A percentile compares a stretch with the other conserved stretches of the same genome.
Conservation (phyloP, 2,329 filamentous ascomycete species). For the Colletotrichum godetiae region DNA sequence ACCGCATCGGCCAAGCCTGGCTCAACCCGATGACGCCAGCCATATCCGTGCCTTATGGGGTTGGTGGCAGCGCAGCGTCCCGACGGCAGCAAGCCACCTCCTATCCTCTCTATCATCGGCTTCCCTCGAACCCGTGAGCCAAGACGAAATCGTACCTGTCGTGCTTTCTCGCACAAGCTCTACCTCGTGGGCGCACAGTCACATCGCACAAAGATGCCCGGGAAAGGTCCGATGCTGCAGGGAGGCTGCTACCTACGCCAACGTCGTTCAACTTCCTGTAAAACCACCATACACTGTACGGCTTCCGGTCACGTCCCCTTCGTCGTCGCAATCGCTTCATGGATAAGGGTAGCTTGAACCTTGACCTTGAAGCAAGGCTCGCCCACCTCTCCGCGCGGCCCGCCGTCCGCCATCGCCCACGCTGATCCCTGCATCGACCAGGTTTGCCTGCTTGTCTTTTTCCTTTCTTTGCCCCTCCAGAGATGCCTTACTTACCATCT, state of each 20-base stretch:
- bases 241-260: constrained; percentile 26
- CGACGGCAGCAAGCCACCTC: neutral
- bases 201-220: constrained; percentile 34
- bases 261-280: constrained; percentile 17
- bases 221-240: constrained; percentile 35
- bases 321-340: neutral
- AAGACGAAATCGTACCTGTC: constrained; percentile 24
- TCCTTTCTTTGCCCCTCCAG: constrained; percentile 12
- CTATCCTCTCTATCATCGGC: neutral
- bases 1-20: neutral
- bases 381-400: constrained; percentile 5
- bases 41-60: neutral
- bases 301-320: constrained; percentile 2
- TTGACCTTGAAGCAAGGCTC: neutral
- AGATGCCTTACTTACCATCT: neutral
- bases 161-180: constrained; percentile 27
- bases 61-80: neutral
- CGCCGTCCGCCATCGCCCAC: constrained; percentile 1
- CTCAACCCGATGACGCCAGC: neutral
- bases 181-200: constrained; percentile 12
- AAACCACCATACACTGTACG: neutral
- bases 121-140: neutral
- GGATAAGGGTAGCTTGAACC: neutral
- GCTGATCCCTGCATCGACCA: constrained; percentile 18
- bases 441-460: constrained; percentile 6